Evolutionary conservation across 1,139 yeast genomes (phyloP).

Genomic region (Tardiomyces blankii): DNA sequence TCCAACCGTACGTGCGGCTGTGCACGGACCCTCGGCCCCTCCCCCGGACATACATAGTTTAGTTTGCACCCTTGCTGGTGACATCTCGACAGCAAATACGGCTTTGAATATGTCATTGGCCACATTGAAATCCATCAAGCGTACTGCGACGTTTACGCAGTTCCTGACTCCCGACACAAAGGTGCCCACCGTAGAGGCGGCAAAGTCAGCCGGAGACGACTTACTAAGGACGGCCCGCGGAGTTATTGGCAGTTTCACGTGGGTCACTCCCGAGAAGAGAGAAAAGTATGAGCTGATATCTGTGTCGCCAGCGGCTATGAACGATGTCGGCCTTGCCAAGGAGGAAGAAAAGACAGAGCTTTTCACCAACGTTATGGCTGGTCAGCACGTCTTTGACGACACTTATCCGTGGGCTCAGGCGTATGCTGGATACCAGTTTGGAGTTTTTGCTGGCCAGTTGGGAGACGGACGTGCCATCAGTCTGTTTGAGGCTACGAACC

Average conservation of each 20-base stretch:
- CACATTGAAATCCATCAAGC: not conserved
- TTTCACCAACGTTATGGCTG: constrained; percentile 52
- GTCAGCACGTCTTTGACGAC: constrained; percentile 35
- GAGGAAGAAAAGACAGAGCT: constrained; percentile 31
- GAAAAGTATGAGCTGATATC: constrained; percentile 41
- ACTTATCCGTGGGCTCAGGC: constrained; percentile 81
- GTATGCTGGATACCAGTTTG: constrained; percentile 95
- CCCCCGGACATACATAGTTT: no score
- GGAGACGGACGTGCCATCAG: constrained; percentile 92
- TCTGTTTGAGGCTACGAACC: constrained; percentile 53
- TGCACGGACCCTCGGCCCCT: no score
- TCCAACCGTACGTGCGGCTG: no score
- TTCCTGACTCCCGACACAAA: constrained; percentile 47
- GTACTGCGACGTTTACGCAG: constrained; percentile 38
- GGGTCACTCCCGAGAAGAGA: constrained; percentile 46
- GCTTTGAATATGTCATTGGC: not conserved
- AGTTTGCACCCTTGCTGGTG: no score
- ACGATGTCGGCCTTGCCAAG: constrained; percentile 44
- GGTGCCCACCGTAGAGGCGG: constrained; percentile 41
- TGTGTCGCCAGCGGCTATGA: constrained; percentile 50
- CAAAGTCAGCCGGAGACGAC: constrained; percentile 31
- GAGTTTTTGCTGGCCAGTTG: constrained; percentile 90
- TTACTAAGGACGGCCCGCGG: constrained; percentile 47
- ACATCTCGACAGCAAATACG: no score
- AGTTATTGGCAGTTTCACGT: constrained; percentile 61